These are phyloP conservation scores for Pelargonium australe DNA, from an alignment of 441 rosid species.

Conservation along the genomic window DNA sequence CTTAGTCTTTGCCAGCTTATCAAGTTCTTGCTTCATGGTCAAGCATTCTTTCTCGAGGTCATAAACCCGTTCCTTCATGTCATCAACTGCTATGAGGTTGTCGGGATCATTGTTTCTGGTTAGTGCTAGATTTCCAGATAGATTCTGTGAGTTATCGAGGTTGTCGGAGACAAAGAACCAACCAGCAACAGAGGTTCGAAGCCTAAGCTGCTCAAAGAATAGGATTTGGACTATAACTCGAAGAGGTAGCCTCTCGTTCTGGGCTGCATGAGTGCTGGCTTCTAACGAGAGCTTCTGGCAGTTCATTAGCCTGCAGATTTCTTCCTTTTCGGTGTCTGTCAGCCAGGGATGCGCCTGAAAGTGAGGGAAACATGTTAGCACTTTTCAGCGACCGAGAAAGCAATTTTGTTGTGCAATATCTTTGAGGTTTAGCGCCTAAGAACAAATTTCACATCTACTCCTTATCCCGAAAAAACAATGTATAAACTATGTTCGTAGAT, in stretches of 20 bases:
- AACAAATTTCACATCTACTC: too few relatives aligned
- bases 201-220: conserved; percentile 86
- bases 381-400: background rate
- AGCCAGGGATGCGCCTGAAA: conserved; percentile 90
- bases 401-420: too few relatives aligned
- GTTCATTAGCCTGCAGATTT: conserved; percentile 69
- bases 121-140: conserved; percentile 36
- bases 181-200: conserved; percentile 64
- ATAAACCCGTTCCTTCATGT: conserved; percentile 59
- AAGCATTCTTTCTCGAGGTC: conserved; percentile 75
- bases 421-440: too few relatives aligned
- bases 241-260: conserved; percentile 86
- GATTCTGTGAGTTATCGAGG: conserved; percentile 38
- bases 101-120: conserved; percentile 26
- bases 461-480: too few relatives aligned
- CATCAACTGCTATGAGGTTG: conserved; percentile 29
- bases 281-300: conserved; percentile 88
- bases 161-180: conserved; percentile 65
- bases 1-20: conserved; percentile 61
- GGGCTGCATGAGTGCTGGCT: conserved; percentile 90
- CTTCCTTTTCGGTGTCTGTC: conserved; percentile 72
- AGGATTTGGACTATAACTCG: conserved; percentile 77
- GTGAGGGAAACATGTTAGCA: conserved; percentile 4
- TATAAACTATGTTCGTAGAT: too few relatives aligned
- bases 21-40: conserved; percentile 72